Conservation (phyloP, 2,329 filamentous ascomycete species). For the Harringtonia aguacate region DNA sequence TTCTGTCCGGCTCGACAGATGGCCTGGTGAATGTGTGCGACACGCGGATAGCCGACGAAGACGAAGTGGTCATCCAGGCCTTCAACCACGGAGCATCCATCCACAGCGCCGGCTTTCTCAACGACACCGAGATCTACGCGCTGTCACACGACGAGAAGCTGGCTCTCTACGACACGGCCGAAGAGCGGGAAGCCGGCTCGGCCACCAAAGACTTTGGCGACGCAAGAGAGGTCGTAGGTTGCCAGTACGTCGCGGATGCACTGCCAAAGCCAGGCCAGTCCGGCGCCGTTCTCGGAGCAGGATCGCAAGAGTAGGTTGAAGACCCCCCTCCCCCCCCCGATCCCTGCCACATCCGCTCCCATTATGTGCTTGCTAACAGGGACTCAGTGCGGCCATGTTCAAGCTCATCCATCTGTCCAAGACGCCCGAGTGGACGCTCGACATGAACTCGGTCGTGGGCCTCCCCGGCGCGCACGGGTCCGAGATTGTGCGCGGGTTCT, state of each 20-base stretch:
- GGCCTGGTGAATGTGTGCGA: conserved; percentile 71
- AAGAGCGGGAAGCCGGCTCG: conserved; percentile 48
- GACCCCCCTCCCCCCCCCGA: not conserved
- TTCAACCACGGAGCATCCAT: conserved; percentile 69
- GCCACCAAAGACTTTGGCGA: conserved; percentile 55
- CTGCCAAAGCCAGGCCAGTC: conserved; percentile 43
- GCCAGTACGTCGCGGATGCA: conserved; percentile 66
- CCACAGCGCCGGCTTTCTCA: conserved; percentile 64
- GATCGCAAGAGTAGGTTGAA: conserved; percentile 52
- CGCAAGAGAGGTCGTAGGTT: conserved; percentile 51
- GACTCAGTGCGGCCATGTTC: conserved; percentile 40
- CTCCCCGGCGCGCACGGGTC: conserved; percentile 51
- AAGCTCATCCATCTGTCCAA: conserved; percentile 49
- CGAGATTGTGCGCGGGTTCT: conserved; percentile 54
- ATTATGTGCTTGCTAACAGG: conserved; percentile 3
- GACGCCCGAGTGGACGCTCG: conserved; percentile 40
- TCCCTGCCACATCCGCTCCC: not conserved
- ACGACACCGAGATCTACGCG: conserved; percentile 53
- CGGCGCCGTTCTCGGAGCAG: conserved; percentile 52
- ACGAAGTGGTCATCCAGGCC: conserved; percentile 67
- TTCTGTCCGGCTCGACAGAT: conserved; percentile 71
- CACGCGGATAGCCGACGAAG: conserved; percentile 58
- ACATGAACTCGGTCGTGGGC: conserved; percentile 44
- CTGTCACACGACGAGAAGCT: conserved; percentile 71
- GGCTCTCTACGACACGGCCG: conserved; percentile 59